These are phyloP conservation scores for Ophryocystis elektroscirrha DNA, from an alignment of 169 alveolate genomes.

Conservation along the genomic window DNA sequence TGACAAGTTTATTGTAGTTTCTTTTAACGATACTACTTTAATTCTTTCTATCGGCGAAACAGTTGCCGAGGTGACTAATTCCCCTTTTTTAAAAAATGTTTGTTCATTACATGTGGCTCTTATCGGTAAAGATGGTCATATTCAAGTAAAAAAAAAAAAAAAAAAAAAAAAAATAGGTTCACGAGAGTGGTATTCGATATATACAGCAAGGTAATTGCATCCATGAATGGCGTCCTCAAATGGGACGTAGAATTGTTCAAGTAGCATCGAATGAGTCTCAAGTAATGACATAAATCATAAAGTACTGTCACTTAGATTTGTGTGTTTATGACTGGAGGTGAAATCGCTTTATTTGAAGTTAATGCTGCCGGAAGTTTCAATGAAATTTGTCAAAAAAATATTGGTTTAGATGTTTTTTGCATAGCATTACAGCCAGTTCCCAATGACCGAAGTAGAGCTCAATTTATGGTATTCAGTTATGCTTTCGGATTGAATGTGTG, in stretches of 20 bases:
- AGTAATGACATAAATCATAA: slow-evolving; percentile 2
- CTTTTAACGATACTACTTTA: slow-evolving; percentile 71
- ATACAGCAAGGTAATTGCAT: background rate
- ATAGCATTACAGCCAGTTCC: slow-evolving; percentile 62
- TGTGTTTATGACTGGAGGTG: slow-evolving; percentile 54
- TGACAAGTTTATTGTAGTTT: slow-evolving; percentile 69
- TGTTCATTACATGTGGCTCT: slow-evolving; percentile 18
- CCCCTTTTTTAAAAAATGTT: slow-evolving; percentile 15
- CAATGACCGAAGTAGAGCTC: slow-evolving; percentile 59
- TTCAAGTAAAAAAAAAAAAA: slow-evolving; percentile 1
- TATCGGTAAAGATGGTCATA: no score
- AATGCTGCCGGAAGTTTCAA: slow-evolving; percentile 55
- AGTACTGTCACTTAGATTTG: background rate
- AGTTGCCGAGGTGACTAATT: slow-evolving; percentile 64
- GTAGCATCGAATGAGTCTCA: slow-evolving; percentile 12
- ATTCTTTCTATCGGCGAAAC: slow-evolving; percentile 78
- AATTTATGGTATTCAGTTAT: slow-evolving; percentile 32
- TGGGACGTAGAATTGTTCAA: slow-evolving; percentile 10
- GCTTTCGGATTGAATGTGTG: no score
- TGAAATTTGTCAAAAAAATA: slow-evolving; percentile 44
- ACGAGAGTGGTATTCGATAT: slow-evolving; percentile 13
- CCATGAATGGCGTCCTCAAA: slow-evolving; percentile 21
- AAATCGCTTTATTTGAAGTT: slow-evolving; percentile 67
- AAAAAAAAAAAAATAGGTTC: background rate
- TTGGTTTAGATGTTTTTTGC: slow-evolving; percentile 56